phyloP scores from a whole-genome alignment of 805 yeast species.

The Candida vaughaniae region DNA sequence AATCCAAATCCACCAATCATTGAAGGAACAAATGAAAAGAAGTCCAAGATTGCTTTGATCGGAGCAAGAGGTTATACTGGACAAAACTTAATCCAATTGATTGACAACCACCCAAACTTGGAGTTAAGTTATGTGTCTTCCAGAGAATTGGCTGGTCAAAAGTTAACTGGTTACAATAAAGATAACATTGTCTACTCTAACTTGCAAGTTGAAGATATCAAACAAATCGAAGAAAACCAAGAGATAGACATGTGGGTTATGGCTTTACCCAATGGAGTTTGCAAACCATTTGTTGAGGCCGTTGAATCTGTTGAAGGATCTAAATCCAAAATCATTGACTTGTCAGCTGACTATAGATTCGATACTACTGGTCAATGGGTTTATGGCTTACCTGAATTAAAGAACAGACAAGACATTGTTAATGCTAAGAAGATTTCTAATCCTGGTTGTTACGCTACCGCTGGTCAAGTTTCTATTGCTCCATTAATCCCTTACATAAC shows the following conservation, averaged over 20 bases:
- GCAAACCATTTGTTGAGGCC: conserved; percentile 82
- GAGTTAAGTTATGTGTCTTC: conserved; percentile 94
- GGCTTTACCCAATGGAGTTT: conserved; percentile 98
- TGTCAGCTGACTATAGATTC: conserved; percentile 95
- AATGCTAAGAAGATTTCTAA: conserved; percentile 81
- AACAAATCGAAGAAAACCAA: conserved; percentile 67
- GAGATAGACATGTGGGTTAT: conserved; percentile 96
- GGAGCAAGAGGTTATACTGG: conserved; percentile 99
- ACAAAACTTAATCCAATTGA: conserved; percentile 82
- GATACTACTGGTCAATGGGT: conserved; percentile 86
- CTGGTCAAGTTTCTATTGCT: conserved; percentile 85
- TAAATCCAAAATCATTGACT: conserved; percentile 79
- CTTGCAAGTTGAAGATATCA: conserved; percentile 83
- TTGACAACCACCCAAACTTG: conserved; percentile 82
- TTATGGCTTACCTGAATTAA: conserved; percentile 94
- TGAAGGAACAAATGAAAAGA: conserved; percentile 58
- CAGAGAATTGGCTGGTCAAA: conserved; percentile 87
- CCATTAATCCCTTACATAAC: conserved; percentile 71
- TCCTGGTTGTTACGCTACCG: conserved; percentile 99
- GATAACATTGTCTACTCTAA: conserved; percentile 77
- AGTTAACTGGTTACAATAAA: conserved; percentile 84
- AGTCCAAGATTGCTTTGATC: conserved; percentile 82
- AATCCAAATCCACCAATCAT: conserved; percentile 75
- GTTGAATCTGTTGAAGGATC: conserved; percentile 65
- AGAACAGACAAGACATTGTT: conserved; percentile 63